These are phyloP conservation scores for Colletotrichum falcatum DNA, from an alignment of 2,329 filamentous ascomycete species.

Conservation along the genomic window DNA sequence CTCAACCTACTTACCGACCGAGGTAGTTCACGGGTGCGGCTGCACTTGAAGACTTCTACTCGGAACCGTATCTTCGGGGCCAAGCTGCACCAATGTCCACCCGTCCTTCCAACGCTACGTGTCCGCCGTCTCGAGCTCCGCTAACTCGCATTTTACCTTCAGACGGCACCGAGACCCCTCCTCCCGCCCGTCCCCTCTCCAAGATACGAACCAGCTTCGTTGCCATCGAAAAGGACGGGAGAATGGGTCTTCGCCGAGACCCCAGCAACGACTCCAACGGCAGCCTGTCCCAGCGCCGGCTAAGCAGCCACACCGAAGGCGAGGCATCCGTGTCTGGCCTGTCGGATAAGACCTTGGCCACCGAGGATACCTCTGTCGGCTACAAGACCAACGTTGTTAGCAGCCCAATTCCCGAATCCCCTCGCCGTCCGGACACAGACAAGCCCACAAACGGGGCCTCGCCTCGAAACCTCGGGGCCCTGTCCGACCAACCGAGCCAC, in stretches of 20 bases:
- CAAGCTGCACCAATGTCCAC: slow-evolving; percentile 1
- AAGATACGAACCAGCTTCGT: slow-evolving; percentile 83
- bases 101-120: neutral
- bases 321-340: slow-evolving; percentile 45
- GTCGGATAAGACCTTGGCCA: slow-evolving; percentile 34
- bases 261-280: slow-evolving; percentile 56
- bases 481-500: slow-evolving; percentile 51
- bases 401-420: slow-evolving; percentile 58
- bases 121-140: slow-evolving; percentile 3
- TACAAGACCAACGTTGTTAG: slow-evolving; percentile 51
- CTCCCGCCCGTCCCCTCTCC: slow-evolving; percentile 70
- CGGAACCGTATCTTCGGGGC: neutral
- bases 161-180: slow-evolving; percentile 42
- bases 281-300: slow-evolving; percentile 49
- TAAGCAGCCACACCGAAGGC: slow-evolving; percentile 53
- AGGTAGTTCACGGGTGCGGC: neutral
- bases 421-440: slow-evolving; percentile 46
- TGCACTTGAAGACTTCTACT: neutral
- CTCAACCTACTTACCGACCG: neutral
- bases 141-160: slow-evolving; percentile 22
- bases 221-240: slow-evolving; percentile 75
- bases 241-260: slow-evolving; percentile 64
- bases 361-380: slow-evolving; percentile 49
- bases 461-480: slow-evolving; percentile 40
- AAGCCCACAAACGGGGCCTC: slow-evolving; percentile 45